Conservation (phyloP, 305 asterid genomes). For the Fraxinus latifolia region DNA sequence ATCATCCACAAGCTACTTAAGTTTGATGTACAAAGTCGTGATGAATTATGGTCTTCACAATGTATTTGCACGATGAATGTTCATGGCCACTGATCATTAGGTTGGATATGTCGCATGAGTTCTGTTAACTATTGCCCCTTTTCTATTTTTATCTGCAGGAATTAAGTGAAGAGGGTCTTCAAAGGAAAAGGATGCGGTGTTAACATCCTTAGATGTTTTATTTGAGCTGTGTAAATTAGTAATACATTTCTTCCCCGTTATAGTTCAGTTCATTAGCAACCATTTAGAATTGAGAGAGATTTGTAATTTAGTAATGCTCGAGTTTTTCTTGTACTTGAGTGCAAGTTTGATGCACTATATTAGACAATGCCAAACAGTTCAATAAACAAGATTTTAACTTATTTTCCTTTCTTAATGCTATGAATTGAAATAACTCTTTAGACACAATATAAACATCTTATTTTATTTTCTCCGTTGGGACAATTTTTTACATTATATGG, state of each 20-base stretch:
- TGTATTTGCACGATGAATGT: neutral
- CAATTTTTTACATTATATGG: neutral
- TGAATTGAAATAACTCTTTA: neutral
- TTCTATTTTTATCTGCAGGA: slow-evolving; percentile 47
- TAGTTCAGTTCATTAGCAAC: neutral
- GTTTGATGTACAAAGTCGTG: neutral
- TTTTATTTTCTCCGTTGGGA: neutral
- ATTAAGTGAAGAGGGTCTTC: slow-evolving; percentile 52
- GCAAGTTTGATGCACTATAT: neutral
- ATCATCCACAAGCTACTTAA: neutral
- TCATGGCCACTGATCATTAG: neutral
- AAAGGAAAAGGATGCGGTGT: slow-evolving; percentile 56
- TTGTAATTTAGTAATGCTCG: neutral
- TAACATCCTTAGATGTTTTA: slow-evolving; percentile 35
- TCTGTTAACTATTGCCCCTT: neutral
- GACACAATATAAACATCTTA: neutral
- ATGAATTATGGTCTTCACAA: neutral
- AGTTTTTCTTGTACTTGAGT: neutral
- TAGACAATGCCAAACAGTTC: neutral
- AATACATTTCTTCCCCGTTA: neutral
- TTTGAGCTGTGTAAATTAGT: slow-evolving; percentile 53
- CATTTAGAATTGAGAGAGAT: neutral
- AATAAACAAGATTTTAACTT: neutral
- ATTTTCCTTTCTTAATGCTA: neutral
- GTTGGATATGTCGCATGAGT: neutral